Evolutionary conservation across 148 eudicot genomes (phyloP).

Genomic region (Cornus florida): DNA sequence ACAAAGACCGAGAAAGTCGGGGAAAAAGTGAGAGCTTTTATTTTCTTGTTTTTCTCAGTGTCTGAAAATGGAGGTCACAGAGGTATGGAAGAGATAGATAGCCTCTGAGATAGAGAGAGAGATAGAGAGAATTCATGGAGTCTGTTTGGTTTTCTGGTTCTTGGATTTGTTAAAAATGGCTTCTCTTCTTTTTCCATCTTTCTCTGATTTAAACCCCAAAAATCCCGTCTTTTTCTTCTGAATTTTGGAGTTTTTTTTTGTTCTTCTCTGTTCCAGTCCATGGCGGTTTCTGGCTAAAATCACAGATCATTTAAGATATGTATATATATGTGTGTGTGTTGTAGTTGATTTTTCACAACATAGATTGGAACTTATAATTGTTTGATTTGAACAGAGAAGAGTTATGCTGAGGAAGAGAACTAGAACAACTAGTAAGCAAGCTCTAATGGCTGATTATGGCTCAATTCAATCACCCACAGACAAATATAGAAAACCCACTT

Average conservation of each 20-base stretch:
- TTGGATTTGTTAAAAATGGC: conserved; percentile 6
- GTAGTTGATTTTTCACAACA: background rate
- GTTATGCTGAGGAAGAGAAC: conserved; percentile 27
- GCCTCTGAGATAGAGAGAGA: conserved; percentile 3
- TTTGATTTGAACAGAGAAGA: conserved; percentile 4
- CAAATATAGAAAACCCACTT: conserved; percentile 19
- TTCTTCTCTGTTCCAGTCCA: background rate
- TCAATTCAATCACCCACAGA: conserved; percentile 28
- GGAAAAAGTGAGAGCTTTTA: conserved; percentile 2
- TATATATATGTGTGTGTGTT: background rate
- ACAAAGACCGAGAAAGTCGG: conserved; percentile 18
- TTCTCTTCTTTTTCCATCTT: background rate
- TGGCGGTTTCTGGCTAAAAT: conserved; percentile 16
- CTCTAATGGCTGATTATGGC: conserved; percentile 46
- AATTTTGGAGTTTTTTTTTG: background rate
- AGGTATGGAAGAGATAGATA: background rate
- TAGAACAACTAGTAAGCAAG: conserved; percentile 23
- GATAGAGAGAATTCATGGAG: conserved; percentile 5
- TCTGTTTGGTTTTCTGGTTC: conserved; percentile 10
- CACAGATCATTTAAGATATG: conserved; percentile 1
- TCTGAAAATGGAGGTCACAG: conserved; percentile 18
- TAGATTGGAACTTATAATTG: background rate
- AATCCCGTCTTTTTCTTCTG: background rate
- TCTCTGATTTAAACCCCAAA: conserved; percentile 1
- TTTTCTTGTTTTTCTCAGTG: conserved; percentile 4